These are phyloP conservation scores for Mycena galopus DNA, from an alignment of 768 basidiomycete genomes.

Conservation along the genomic window DNA sequence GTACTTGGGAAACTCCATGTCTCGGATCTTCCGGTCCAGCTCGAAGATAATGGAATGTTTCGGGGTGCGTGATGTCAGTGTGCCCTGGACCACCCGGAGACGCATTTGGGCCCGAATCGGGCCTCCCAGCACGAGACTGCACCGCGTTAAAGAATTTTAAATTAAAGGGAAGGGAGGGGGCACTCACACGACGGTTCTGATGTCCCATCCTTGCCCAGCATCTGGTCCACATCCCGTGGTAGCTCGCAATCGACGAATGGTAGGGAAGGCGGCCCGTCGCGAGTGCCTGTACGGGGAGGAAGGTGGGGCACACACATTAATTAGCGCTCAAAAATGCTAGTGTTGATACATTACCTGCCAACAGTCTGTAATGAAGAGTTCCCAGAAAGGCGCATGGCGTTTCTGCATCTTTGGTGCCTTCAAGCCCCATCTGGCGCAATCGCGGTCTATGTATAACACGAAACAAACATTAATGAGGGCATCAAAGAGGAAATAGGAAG, in stretches of 20 bases:
- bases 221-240: conserved; percentile 71
- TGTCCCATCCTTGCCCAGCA: conserved; percentile 69
- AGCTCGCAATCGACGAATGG: conserved; percentile 82
- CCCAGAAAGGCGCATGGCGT: conserved; percentile 79
- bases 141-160: background rate
- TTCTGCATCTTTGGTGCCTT: conserved; percentile 75
- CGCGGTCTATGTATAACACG: conserved; percentile 74
- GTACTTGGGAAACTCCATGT: conserved; percentile 76
- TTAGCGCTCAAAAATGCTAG: background rate
- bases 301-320: background rate
- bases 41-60: conserved; percentile 74
- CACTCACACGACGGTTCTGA: conserved; percentile 71
- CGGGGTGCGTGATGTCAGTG: conserved; percentile 72
- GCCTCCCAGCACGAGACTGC: conserved; percentile 82
- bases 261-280: conserved; percentile 76
- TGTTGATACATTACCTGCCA: conserved; percentile 66
- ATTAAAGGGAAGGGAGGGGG: background rate
- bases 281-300: conserved; percentile 59
- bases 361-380: conserved; percentile 79
- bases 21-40: conserved; percentile 75
- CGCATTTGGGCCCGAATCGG: conserved; percentile 73
- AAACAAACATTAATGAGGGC: conserved; percentile 13
- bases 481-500: background rate
- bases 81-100: conserved; percentile 78
- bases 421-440: conserved; percentile 79